Conservation (phyloP, 1,284 basidiomycete species). For the Paramarasmius palmivorus region DNA sequence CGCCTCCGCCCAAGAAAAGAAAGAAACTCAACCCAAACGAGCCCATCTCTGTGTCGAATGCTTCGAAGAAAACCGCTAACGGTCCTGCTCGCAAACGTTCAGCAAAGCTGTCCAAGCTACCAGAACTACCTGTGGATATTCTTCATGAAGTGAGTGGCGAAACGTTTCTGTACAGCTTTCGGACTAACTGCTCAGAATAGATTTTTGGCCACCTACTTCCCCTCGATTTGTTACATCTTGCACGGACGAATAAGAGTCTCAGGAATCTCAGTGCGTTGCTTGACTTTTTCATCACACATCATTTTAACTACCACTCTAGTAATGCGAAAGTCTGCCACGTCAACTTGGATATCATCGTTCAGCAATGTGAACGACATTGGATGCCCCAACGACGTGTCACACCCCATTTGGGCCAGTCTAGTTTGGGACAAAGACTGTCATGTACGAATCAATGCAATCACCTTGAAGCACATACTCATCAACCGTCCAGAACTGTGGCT, state of each 20-base stretch:
- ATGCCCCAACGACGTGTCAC: neutral
- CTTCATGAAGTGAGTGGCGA: neutral
- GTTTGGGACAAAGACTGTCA: constrained; percentile 1
- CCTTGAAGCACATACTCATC: no score
- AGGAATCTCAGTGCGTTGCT: neutral
- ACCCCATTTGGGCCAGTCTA: constrained; percentile 1
- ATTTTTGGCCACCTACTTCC: neutral
- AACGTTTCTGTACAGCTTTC: no score
- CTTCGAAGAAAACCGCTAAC: neutral
- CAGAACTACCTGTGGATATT: neutral
- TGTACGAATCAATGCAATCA: neutral
- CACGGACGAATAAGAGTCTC: neutral
- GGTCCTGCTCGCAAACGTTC: neutral
- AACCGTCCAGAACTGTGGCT: constrained; percentile 25
- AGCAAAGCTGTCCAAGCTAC: neutral
- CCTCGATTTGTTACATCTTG: neutral
- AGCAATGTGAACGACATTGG: neutral
- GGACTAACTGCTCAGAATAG: neutral
- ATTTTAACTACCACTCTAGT: neutral
- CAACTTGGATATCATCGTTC: neutral
- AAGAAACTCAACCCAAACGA: neutral
- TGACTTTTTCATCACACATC: neutral
- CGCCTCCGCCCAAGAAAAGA: neutral
- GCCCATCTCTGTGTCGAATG: neutral
- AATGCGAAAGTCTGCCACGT: neutral